phyloP scores from a whole-genome alignment of 2,329 filamentous ascomycete species.

The Ophiostoma triangulosporum region DNA sequence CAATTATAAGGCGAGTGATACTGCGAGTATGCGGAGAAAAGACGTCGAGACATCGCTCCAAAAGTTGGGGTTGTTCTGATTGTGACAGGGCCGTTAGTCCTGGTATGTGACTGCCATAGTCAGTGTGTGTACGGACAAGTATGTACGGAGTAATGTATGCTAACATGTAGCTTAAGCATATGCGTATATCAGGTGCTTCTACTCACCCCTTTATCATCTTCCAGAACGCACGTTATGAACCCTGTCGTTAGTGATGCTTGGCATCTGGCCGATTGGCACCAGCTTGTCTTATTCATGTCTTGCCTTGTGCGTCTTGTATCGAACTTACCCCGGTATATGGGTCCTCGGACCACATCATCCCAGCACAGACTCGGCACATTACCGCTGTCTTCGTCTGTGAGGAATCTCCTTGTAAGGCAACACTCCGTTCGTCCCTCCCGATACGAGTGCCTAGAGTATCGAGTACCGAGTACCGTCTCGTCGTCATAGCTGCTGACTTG shows the following conservation, averaged over 20 bases:
- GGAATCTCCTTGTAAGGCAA: not conserved
- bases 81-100: too few relatives aligned
- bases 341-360: not conserved
- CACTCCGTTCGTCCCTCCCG: not conserved
- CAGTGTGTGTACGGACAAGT: too few relatives aligned
- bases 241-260: not conserved
- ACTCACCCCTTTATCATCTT: not conserved
- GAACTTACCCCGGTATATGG: not conserved
- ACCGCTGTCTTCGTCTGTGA: not conserved
- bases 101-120: too few relatives aligned
- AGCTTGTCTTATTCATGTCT: not conserved
- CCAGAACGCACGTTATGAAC: conserved; percentile 4
- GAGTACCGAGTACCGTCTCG: not conserved
- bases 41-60: too few relatives aligned
- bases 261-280: not conserved
- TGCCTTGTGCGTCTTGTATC: not conserved
- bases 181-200: too few relatives aligned
- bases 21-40: too few relatives aligned
- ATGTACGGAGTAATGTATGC: too few relatives aligned
- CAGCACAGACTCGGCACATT: not conserved
- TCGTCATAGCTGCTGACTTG: not conserved
- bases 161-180: too few relatives aligned
- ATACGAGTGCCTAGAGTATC: too few relatives aligned
- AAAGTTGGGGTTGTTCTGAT: too few relatives aligned
- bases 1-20: too few relatives aligned